A percentile compares a stretch with the other conserved stretches of the same genome.
Conservation (phyloP, 768 basidiomycete genomes). For the Tylopilus felleus region DNA sequence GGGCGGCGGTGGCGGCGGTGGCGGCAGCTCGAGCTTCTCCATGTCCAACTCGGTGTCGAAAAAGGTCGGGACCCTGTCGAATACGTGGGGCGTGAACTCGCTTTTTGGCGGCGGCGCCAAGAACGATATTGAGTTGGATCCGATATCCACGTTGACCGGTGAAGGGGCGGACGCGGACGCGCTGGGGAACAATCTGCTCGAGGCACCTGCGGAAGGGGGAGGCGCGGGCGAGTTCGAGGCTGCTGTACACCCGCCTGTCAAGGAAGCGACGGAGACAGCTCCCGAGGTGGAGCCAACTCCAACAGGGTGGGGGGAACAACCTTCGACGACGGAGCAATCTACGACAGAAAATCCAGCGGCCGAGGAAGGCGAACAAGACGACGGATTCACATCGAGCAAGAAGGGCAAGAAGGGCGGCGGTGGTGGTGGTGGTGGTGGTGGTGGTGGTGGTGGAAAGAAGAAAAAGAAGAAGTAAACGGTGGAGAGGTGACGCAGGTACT, state of each 20-base stretch:
- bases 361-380: conserved; percentile 10
- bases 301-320: neutral
- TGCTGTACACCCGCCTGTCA: neutral
- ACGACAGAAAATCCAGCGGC: conserved; percentile 4
- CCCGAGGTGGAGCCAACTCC: neutral
- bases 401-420: conserved; percentile 14
- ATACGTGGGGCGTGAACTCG: neutral
- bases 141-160: neutral
- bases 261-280: neutral
- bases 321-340: conserved; percentile 1
- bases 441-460: neutral
- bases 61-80: neutral
- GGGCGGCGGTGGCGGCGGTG: neutral
- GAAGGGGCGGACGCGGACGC: neutral
- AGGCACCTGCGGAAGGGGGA: neutral
- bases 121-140: conserved; percentile 2
- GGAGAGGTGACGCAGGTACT: neutral
- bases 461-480: conserved; percentile 13
- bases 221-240: neutral
- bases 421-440: neutral
- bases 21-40: neutral
- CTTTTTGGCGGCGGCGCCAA: conserved; percentile 3
- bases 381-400: neutral
- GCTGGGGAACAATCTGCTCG: neutral
- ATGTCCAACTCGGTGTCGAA: neutral